These are phyloP conservation scores for Coccomyxa subellipsoidea DNA, from an alignment of 163 green algal genomes.

Conservation along the genomic window DNA sequence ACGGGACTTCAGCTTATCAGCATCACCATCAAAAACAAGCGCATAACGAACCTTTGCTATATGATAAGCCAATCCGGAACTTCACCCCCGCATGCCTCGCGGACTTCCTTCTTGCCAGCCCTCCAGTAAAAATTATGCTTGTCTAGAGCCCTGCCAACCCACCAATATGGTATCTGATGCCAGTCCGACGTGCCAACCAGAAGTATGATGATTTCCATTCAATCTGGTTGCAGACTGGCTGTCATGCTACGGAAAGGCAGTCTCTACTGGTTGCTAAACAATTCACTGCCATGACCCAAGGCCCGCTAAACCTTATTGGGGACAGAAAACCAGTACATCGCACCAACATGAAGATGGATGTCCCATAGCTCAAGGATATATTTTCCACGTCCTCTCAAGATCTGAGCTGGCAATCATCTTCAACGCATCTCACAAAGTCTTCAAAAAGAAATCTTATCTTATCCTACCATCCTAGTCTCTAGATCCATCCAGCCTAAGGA, in stretches of 20 bases:
- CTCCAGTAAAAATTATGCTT: neutral
- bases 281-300: neutral
- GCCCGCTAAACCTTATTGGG: neutral
- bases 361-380: neutral
- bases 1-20: neutral
- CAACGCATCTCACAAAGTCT: neutral
- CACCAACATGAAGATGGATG: neutral
- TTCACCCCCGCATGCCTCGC: neutral
- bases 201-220: neutral
- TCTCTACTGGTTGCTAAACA: neutral
- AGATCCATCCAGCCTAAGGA: neutral
- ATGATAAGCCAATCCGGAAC: neutral
- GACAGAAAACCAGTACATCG: neutral
- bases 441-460: too few species aligned
- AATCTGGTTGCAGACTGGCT: neutral
- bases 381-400: neutral
- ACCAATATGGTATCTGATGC: neutral
- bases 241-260: neutral
- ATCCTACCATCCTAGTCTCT: neutral
- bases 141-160: neutral
- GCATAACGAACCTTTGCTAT: neutral
- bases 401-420: neutral
- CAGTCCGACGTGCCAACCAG: neutral
- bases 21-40: neutral
- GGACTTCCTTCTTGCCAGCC: neutral